Percentiles rank a stretch among this genome's conserved stretches.
Evolutionary conservation across 176 grass and related monocot species (phyloP).

Genomic region (Tillandsia leiboldiana): DNA sequence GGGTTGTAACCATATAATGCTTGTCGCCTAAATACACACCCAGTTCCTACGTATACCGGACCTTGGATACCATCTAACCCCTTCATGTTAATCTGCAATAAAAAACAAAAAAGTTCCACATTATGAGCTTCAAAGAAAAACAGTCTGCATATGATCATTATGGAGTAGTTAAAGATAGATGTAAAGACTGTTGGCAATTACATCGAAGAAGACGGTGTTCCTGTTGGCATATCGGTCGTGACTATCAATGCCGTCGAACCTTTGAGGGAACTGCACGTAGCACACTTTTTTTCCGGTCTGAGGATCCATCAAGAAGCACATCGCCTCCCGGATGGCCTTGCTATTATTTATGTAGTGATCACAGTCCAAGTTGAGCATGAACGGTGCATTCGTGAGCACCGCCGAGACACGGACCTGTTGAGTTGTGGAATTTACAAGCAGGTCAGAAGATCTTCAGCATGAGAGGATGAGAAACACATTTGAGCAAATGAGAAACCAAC

Average conservation of each 20-base stretch:
- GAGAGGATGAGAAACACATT: no score
- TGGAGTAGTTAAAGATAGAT: not conserved
- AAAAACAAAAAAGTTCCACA: not conserved
- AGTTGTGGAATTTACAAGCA: not conserved
- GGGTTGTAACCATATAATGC: conserved; percentile 97
- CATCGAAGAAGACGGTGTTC: conserved; percentile 99
- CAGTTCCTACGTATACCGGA: conserved; percentile 87
- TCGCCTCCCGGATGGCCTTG: conserved; percentile 85
- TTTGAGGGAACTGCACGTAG: conserved; percentile 97
- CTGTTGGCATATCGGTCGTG: conserved; percentile 91
- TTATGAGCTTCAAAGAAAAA: not conserved
- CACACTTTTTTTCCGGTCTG: conserved; percentile 76
- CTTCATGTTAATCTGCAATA: conserved; percentile 94
- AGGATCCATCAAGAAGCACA: conserved; percentile 99
- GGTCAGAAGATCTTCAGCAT: no score
- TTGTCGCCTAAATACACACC: conserved; percentile 91
- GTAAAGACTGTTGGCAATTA: conserved; percentile 14
- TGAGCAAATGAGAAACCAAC: no score
- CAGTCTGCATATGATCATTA: conserved; percentile 5
- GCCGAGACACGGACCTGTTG: conserved; percentile 82
- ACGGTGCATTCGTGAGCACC: conserved; percentile 90
- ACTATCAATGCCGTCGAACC: conserved; percentile 90
- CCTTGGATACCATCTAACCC: conserved; percentile 94
- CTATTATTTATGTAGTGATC: conserved; percentile 99
- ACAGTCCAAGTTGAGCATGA: conserved; percentile 98